Base-by-base conservation (phyloP, 192 early-diverging fungal genomes). In the Lunasporangiospora selenospora region DNA sequence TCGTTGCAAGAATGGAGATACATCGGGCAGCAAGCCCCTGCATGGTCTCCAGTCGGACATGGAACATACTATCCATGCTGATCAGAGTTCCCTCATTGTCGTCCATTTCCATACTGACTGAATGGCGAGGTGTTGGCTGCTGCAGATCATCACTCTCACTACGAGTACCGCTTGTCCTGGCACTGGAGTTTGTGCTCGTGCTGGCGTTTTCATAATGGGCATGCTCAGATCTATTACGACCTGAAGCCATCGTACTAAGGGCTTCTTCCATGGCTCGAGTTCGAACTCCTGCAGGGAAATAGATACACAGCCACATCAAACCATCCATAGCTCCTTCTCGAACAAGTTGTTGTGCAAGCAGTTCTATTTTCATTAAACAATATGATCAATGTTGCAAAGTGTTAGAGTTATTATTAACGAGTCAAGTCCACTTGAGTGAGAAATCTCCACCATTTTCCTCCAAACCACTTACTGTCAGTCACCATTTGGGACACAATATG, bases 11-110 rank as follows among this genome's bases (percentile, higher is more conserved):
- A 12, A 65, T 62, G 2, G 82, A 75, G 21, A 84, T 77, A 11
- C 75, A 61, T 40, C 78, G 79, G 1, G 77, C 77, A 12, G 80
- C 80, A 7, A 81, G 38, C 19, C 65, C 70, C 37, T 76, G 78
- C 45, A 81, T 76, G 23, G 65, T 57, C 21, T 75, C 62, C 31
- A 73, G 37, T n/a, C 58, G 54, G 9, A 47, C 55, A n/a, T 67
- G 75, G 43, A 62, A 63, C 19, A 53, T 50, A 27, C 77, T 75
- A 23, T 77, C 69, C 58, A 73, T 73, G 9, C 67, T 47, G 5
- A 71, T 13, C 33, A 62, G 16, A 38, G 45, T 32, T 11, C 19
- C 39, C 19, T 73, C 67, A 15, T 62, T 57, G 6, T 53, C 39
- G 2, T 53, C 32, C 8, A 44, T 58, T 1, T 12, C 39, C 10